A percentile compares a stretch with the other conserved stretches of the same genome.
Evolutionary conservation across 305 asterid genomes (phyloP).

Genomic region (Striga hermonthica): DNA sequence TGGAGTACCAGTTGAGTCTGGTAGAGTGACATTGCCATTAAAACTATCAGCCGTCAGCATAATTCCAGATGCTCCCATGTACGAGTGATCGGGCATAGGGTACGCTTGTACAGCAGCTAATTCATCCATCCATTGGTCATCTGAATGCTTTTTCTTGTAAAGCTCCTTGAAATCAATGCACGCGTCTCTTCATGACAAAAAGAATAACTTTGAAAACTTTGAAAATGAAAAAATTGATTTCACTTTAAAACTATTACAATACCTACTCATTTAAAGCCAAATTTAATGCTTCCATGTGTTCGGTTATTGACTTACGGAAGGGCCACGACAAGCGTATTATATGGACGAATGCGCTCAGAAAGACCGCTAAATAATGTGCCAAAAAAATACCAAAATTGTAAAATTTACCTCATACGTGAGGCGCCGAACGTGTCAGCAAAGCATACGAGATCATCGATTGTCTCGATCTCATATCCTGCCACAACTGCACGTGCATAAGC

Average conservation of each 20-base stretch:
- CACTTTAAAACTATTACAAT: too few relatives aligned
- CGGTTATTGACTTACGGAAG: too few relatives aligned
- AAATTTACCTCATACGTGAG: constrained; percentile 60
- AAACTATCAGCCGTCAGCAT: constrained; percentile 44
- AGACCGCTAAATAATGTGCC: too few relatives aligned
- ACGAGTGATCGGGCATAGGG: constrained; percentile 48
- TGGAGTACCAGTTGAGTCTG: constrained; percentile 32
- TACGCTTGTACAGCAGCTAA: constrained; percentile 75
- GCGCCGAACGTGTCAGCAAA: constrained; percentile 82
- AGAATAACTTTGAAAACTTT: too few relatives aligned
- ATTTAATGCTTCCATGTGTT: too few relatives aligned
- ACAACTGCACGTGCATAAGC: constrained; percentile 89
- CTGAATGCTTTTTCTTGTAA: constrained; percentile 65
- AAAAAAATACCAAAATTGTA: background rate
- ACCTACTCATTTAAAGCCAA: too few relatives aligned
- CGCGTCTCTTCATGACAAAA: too few relatives aligned
- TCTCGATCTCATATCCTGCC: constrained; percentile 76
- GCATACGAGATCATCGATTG: constrained; percentile 63
- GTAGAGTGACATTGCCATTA: constrained; percentile 24
- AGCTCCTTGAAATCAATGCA: constrained; percentile 72
- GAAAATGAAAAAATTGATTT: too few relatives aligned
- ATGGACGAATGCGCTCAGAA: too few relatives aligned
- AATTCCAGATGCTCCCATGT: constrained; percentile 54
- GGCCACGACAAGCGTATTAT: too few relatives aligned
- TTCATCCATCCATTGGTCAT: constrained; percentile 78